Evolutionary conservation across 306 rosid species (phyloP).

Genomic region (Vachellia collinsii): DNA sequence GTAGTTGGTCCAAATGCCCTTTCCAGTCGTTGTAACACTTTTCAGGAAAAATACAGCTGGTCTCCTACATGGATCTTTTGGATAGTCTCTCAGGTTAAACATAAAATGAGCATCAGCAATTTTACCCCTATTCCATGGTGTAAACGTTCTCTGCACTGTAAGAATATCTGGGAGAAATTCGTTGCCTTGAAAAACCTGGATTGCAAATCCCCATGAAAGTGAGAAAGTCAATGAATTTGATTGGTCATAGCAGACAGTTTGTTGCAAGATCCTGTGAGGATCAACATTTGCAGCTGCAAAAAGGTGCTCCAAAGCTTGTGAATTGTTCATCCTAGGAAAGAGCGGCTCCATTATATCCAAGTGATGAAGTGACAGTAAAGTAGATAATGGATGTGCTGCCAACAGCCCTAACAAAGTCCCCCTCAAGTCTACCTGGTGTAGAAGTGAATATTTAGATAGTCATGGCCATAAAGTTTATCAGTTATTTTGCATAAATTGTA

Average conservation of each 20-base stretch:
- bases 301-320: constrained; percentile 72
- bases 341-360: constrained; percentile 76
- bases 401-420: constrained; percentile 83
- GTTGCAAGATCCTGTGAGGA: constrained; percentile 80
- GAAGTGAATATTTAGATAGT: not conserved
- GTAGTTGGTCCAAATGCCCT: constrained; percentile 63
- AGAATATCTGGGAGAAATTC: constrained; percentile 76
- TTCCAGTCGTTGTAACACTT: constrained; percentile 46
- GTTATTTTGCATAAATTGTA: constrained; percentile 5
- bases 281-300: constrained; percentile 70
- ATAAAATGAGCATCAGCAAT: constrained; percentile 55
- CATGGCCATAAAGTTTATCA: constrained; percentile 9
- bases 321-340: constrained; percentile 66
- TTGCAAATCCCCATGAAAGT: constrained; percentile 80
- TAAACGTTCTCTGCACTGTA: constrained; percentile 65
- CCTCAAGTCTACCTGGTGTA: constrained; percentile 80
- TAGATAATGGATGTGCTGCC: constrained; percentile 84
- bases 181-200: constrained; percentile 75
- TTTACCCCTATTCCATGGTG: constrained; percentile 74
- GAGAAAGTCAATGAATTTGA: constrained; percentile 70
- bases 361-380: constrained; percentile 88
- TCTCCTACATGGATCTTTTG: constrained; percentile 74
- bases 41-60: constrained; percentile 63
- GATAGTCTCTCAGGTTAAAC: constrained; percentile 69
- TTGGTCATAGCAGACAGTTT: constrained; percentile 78